Conservation (phyloP, 768 basidiomycete genomes). For the Mycena galericulata region DNA sequence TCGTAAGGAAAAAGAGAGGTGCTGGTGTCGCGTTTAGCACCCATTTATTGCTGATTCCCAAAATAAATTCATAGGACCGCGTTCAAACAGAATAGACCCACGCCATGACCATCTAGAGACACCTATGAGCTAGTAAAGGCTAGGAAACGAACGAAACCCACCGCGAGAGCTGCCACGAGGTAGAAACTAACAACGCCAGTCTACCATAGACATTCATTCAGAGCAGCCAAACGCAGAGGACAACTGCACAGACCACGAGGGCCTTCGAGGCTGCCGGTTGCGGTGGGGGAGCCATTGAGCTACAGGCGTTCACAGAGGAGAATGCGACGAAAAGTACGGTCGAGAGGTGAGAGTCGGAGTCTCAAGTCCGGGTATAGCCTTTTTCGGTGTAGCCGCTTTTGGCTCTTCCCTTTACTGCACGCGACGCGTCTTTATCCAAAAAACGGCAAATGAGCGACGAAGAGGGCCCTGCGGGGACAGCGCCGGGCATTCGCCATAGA, state of each 20-base stretch:
- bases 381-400: background rate
- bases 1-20: constrained; percentile 89
- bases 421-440: constrained; percentile 29
- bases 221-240: background rate
- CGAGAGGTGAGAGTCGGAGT: constrained; percentile 1
- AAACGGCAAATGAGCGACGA: constrained; percentile 25
- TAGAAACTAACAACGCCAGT: constrained; percentile 86
- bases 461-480: constrained; percentile 4
- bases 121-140: background rate
- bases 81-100: constrained; percentile 45
- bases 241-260: constrained; percentile 55
- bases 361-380: background rate
- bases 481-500: constrained; percentile 40
- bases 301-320: background rate
- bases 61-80: constrained; percentile 28
- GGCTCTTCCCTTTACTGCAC: background rate
- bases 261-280: constrained; percentile 53
- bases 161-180: constrained; percentile 88
- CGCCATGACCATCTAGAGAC: constrained; percentile 89
- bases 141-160: constrained; percentile 55
- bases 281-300: constrained; percentile 43
- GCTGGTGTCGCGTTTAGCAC: constrained; percentile 80
- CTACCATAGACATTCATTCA: constrained; percentile 49
- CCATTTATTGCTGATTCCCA: constrained; percentile 83
- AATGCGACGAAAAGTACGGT: background rate